Evolutionary conservation across 108 stramenopile genomes (phyloP), one percentile per base, ranked within the genome.

Genomic region (Nitzschia sp.): DNA sequence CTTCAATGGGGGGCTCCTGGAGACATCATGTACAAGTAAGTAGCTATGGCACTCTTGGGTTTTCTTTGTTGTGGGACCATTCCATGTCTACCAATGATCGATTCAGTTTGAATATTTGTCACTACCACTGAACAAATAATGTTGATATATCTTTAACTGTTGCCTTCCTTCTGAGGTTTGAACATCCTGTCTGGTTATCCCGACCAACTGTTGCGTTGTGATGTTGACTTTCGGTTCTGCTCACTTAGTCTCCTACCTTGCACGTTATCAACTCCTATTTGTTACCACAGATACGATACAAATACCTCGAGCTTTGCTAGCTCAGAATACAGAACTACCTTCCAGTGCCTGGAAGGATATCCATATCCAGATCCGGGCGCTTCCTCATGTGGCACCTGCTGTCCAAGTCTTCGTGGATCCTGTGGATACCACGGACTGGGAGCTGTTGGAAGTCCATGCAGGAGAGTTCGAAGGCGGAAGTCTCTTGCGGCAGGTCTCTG

Each of bases 391-490:
- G 14, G 59, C 66, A 0, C 24, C 80, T 6, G 86, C 79, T 3
- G 53, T 59, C 24, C 50, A 65, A 24, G 77, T 90, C 6, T 67
- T 65, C 2, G 73, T 90, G 51, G 83, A 91, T 70, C 93, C 90
- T 19, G n/a, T 83, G 12, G 62, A 79, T 7, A 69, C 77, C 11
- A 65, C 80, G 20, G 93, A 91, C 71, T 89, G 88, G 88, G 87
- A 91, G 67, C 74, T 89, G 57, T 70, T 89, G 20, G 83, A 94
- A 65, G 79, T 78, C 72, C 69, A 86, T 63, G 76, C 88, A 14
- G 72, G 67, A 14, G 51, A 65, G 14, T 74, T 90, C 48, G 88
- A 90, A 76, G 66, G 72, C 19, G 93, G 88, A 7, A 79, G 70
- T 9, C 61, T 89, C 48, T 59, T 94, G 50, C 68, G 70, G 52